Base-by-base conservation (phyloP, 345 rosid species). In the Fremontodendron californicum region DNA sequence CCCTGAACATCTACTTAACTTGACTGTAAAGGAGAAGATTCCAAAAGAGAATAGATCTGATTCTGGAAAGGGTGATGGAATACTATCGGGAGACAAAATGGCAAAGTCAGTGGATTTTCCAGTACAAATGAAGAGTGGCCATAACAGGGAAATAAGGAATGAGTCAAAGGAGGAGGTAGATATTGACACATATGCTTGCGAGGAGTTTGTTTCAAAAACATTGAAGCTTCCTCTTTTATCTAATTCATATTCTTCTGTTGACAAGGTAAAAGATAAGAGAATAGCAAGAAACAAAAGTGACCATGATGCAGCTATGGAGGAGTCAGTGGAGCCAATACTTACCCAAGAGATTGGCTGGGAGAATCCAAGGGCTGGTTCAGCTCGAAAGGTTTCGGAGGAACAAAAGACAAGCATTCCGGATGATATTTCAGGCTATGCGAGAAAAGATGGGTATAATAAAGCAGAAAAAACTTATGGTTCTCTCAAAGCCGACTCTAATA, bases 171-270 rank as follows among this genome's bases (percentile, higher is more conserved):
- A 81, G 81, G 94, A 85, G 74, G 74, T 45, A 64, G 89, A 84
- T 54, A 58, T 64, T 52, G 93, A 85, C 79, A 78, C 71, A 13
- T 62, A 77, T 71, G 82, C 80, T 62, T 90, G 90, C 10, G 94
- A 96, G 84, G 93, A 91, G 79, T 89, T 90, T 80, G 89, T 93
- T 80, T 84, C 89, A 12, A 81, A 85, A 75, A 86, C 92, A 68
- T 43, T 89, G 84, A 90, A 84, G 88, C 92, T 90, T 80, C 97
- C 98, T 60, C 83, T 90, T 60, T 77, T 89, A 76, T 90, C 90
- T 77, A 84, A 84, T 88, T 77, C 88, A 43, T 80, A 83, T 75
- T 82, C 86, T 52, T 54, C 75, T 29, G 43, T 15, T 64, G 78
- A 51, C 62, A 75, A 48, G 71, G 72, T 65, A 66, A 76, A 76